Conservation (phyloP, 331 rosid species). For the Stylosanthes scabra region DNA sequence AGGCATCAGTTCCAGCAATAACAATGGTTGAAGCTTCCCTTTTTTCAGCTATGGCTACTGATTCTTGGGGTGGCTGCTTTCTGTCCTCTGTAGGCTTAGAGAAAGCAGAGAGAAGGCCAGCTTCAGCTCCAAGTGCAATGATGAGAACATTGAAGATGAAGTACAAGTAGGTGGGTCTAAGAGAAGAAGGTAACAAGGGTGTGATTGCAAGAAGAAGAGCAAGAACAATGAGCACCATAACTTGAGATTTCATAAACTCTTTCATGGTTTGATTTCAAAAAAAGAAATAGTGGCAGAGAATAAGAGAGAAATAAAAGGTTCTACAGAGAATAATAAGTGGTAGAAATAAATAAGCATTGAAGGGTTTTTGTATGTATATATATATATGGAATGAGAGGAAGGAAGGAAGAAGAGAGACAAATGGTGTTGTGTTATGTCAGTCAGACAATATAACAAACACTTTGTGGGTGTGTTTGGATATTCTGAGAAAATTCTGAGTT, state of each 20-base stretch:
- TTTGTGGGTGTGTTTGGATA: background rate
- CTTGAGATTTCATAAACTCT: slow-evolving; percentile 60
- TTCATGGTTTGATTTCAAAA: slow-evolving; percentile 45
- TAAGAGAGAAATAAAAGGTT: slow-evolving; percentile 29
- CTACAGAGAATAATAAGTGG: background rate
- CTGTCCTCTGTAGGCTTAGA: slow-evolving; percentile 51
- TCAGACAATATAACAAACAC: slow-evolving; percentile 6
- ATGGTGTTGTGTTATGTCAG: background rate
- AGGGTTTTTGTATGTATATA: slow-evolving; percentile 46
- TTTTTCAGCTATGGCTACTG: slow-evolving; percentile 30
- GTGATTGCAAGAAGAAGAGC: slow-evolving; percentile 66
- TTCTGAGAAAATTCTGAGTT: background rate
- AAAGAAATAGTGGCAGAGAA: background rate
- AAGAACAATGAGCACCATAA: slow-evolving; percentile 56
- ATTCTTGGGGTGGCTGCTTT: slow-evolving; percentile 39
- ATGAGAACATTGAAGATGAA: slow-evolving; percentile 69
- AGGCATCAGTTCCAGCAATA: background rate
- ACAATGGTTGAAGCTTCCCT: slow-evolving; percentile 4
- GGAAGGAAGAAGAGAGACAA: slow-evolving; percentile 3
- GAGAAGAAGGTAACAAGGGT: slow-evolving; percentile 67
- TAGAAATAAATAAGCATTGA: slow-evolving; percentile 28
- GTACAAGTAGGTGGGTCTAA: slow-evolving; percentile 63
- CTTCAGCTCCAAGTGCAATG: slow-evolving; percentile 74
- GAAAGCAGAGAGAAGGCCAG: slow-evolving; percentile 67
- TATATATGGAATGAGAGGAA: slow-evolving; percentile 43